These are phyloP conservation scores for Cronartium quercuum DNA, from an alignment of 1,284 basidiomycete species.

Conservation along the genomic window DNA sequence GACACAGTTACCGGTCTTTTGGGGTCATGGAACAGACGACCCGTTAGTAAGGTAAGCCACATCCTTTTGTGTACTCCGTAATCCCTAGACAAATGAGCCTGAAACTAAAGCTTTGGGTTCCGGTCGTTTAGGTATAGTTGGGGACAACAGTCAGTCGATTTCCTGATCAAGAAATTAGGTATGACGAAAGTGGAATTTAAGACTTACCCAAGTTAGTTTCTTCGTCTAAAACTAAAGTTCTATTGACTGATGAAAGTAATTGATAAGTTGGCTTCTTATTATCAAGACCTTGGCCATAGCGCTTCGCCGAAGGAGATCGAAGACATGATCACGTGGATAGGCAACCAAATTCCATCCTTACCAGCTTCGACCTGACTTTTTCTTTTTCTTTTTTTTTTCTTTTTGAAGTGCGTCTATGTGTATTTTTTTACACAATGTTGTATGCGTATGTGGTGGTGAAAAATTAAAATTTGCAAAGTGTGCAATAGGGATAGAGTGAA, in stretches of 20 bases:
- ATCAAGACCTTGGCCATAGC: slow-evolving; percentile 14
- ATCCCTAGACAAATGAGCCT: neutral
- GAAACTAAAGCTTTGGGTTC: neutral
- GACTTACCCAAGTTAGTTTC: slow-evolving; percentile 15
- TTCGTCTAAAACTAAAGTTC: neutral
- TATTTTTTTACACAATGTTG: too few species aligned
- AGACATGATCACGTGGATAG: slow-evolving; percentile 6
- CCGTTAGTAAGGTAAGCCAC: neutral
- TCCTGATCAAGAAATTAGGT: slow-evolving; percentile 5
- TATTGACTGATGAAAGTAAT: neutral
- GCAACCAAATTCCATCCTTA: neutral
- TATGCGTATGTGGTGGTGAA: too few species aligned
- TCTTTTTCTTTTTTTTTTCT: too few species aligned
- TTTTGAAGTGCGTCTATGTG: too few species aligned
- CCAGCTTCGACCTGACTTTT: neutral
- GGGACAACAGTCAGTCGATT: slow-evolving; percentile 19
- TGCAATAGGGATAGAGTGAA: too few species aligned
- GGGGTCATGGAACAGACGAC: slow-evolving; percentile 30
- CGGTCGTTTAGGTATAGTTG: slow-evolving; percentile 12
- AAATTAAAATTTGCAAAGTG: too few species aligned
- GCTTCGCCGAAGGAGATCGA: slow-evolving; percentile 14
- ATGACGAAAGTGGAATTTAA: slow-evolving; percentile 12
- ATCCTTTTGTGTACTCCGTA: neutral
- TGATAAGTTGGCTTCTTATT: neutral
- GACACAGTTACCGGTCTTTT: slow-evolving; percentile 12